Base-by-base conservation (phyloP, 495 filamentous ascomycete species). In the Aspergillus indologenus region DNA sequence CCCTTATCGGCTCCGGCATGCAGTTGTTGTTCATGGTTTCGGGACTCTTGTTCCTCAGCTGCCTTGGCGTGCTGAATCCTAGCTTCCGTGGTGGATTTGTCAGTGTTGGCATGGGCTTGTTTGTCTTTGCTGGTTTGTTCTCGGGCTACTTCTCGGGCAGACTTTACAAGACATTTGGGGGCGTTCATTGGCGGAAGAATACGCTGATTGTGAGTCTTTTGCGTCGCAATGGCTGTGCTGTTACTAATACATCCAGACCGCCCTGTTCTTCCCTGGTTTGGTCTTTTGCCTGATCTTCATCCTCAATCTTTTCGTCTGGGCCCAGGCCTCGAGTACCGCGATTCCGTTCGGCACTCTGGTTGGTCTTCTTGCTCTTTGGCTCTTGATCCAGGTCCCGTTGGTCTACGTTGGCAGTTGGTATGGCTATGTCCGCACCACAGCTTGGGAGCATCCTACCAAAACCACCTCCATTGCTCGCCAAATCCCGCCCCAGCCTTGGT, bases 1-100 rank as follows among this genome's bases (percentile, higher is more conserved):
- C 92, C 1, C 76, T 96, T 14, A 81, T 96, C 24, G 92, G 92
- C 12, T 96, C 90, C 2, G 92, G 92, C 43, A 92, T 89, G 79
- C 92, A 97, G 72, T 79, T 97, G 4, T 74, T 96, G 12, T 92
- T 96, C 69, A 93, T 96, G 88, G 84, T 87, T 9, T 71, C 88
- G 11, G 88, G 90, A 7, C 78, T 96, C 12, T 79, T 96, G 6
- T 63, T 88, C n/a, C 81, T 96, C 18, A 90, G 87, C 70, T 90
- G 87, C 56, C 72, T 96, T 31, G 92, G 92, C 14, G 70, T 97
- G 1, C 72, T 97, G 63, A 97, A 96, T 65, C 92, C 92, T 4
- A 92, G 89, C 68, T 96, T 91, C 78, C 87, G 92, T 3, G 92
- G 92, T 57, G 92, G 92, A 0, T 97, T 96, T 65, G 85, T 97